A percentile compares a stretch with the other conserved stretches of the same genome.
These are phyloP conservation scores for Hanseniaspora clermontiae DNA, from an alignment of 805 yeast species.

Conservation along the genomic window DNA sequence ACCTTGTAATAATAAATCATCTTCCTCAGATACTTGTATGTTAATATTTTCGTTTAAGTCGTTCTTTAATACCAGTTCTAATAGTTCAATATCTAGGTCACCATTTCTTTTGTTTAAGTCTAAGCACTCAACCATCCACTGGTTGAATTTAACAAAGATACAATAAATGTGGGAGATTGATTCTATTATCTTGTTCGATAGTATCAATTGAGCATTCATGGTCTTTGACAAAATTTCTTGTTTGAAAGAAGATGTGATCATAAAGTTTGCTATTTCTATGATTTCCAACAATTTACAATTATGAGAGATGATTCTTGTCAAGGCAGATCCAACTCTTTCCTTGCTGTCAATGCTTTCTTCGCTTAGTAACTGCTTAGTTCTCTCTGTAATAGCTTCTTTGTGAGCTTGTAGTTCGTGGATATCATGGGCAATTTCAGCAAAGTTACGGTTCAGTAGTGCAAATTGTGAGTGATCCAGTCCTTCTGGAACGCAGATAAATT, in stretches of 20 bases:
- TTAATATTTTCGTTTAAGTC: conserved; percentile 23
- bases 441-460: conserved; percentile 1
- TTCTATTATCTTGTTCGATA: conserved; percentile 19
- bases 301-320: conserved; percentile 12
- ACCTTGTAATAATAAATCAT: conserved; percentile 26
- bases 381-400: conserved; percentile 10
- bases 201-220: conserved; percentile 21
- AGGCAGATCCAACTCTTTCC: background rate
- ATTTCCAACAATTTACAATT: conserved; percentile 23
- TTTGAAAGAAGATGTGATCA: conserved; percentile 25
- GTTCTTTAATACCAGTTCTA: conserved; percentile 24
- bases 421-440: background rate
- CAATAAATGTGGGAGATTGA: conserved; percentile 24
- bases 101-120: conserved; percentile 11
- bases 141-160: conserved; percentile 27
- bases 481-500: conserved; percentile 1
- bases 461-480: conserved; percentile 14
- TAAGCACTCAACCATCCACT: conserved; percentile 27
- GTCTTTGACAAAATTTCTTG: conserved; percentile 28
- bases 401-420: background rate
- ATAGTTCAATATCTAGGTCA: conserved; percentile 20
- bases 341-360: background rate
- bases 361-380: conserved; percentile 18
- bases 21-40: conserved; percentile 21
- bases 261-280: conserved; percentile 25